Evolutionary conservation across 2,329 filamentous ascomycete species (phyloP), one percentile per base, ranked within the genome.

Genomic region (Pyrenochaeta sp.): DNA sequence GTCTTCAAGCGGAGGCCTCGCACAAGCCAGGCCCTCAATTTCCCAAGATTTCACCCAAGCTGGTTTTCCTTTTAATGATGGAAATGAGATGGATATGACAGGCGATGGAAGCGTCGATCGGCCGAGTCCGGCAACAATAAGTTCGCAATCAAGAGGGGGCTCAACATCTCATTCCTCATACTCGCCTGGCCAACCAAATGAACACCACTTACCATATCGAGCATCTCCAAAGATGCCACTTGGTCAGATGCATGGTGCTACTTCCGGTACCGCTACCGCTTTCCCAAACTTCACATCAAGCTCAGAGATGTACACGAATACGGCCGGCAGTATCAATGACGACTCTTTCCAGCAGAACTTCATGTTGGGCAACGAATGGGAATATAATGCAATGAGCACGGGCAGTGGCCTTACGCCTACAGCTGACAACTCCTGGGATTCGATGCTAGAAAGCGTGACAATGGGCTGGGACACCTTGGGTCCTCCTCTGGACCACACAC

Each of bases 141-240:
- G 68, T 37, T 72, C 73, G 4, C 62, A 69, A 27, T 72, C 68
- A 6, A 56, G 67, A 18, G 66, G 64, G 12, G 68, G 66, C 33
- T 71, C 73, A 9, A 71, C 68, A n/a, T 72, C 69, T 2, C 73
- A 74, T 7, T 71, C 69, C 1, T 75, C 73, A 2, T 75, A 72
- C 45, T 75, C 73, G 0, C 71, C 73, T 9, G 60, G 61, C 23
- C 64, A 64, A 20, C 64, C 60, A 37, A 57, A 57, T 21, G 61
- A 72, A 39, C 64, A 62, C 15, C 60, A 62, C 12, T 56, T 69
- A 1, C 65, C 63, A n/a, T 74, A 73, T 44, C 67, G 71, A 12
- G 59, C 67, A 3, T 73, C 69, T 0, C 71, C 71, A 3, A 54
- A 68, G 37, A 33, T 46, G 37, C 29, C 53, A 7, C 36, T 43